Evolutionary conservation across 192 early-diverging fungal genomes (phyloP).

Genomic region (Lunasporangiospora selenospora): DNA sequence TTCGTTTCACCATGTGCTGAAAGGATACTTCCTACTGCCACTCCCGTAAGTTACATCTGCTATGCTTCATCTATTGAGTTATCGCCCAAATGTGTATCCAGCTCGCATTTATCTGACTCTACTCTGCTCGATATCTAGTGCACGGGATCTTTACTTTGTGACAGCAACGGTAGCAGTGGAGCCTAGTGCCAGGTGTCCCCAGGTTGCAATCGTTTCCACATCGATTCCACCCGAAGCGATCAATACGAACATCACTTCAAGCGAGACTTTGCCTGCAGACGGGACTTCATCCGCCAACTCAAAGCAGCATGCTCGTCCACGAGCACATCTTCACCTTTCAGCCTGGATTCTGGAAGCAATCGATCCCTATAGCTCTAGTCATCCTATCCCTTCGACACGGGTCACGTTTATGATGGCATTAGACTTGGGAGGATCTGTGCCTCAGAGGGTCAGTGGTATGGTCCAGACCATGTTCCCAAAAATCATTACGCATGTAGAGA

Average conservation of each 20-base stretch:
- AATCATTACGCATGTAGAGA: slow-evolving; percentile 50
- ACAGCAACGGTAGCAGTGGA: slow-evolving; percentile 41
- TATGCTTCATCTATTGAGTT: background rate
- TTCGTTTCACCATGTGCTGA: slow-evolving; percentile 47
- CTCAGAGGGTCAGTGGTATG: slow-evolving; percentile 54
- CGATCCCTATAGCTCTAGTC: slow-evolving; percentile 58
- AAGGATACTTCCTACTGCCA: slow-evolving; percentile 51
- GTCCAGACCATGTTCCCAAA: slow-evolving; percentile 51
- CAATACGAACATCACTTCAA: background rate
- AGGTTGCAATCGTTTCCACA: slow-evolving; percentile 31
- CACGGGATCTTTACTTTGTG: slow-evolving; percentile 50
- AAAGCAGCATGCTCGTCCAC: slow-evolving; percentile 16
- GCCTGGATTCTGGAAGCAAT: slow-evolving; percentile 62
- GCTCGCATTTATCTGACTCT: background rate
- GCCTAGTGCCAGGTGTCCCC: slow-evolving; percentile 18
- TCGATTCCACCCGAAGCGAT: slow-evolving; percentile 16
- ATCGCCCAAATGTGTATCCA: background rate
- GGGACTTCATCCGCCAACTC: background rate
- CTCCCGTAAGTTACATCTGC: slow-evolving; percentile 50
- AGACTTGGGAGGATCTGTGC: slow-evolving; percentile 55
- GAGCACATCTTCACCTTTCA: slow-evolving; percentile 50
- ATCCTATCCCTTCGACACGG: slow-evolving; percentile 59
- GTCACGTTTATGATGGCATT: slow-evolving; percentile 55
- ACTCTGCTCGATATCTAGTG: slow-evolving; percentile 14
- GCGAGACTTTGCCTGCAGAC: background rate